These are phyloP conservation scores for Colletotrichum melonis DNA, from an alignment of 2,329 filamentous ascomycete species.

Conservation along the genomic window DNA sequence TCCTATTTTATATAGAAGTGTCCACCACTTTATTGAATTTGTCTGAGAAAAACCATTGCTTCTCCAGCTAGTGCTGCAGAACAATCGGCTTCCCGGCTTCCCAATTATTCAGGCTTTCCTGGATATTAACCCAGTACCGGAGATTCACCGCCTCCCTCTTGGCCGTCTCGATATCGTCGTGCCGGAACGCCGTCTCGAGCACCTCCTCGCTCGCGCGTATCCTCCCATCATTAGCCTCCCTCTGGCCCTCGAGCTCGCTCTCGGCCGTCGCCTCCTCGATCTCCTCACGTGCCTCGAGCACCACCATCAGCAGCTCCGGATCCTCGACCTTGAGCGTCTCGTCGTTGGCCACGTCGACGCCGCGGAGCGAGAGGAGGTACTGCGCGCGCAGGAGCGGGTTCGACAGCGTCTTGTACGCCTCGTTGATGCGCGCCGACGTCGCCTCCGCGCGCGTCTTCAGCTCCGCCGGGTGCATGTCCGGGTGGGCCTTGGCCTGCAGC, in stretches of 20 bases:
- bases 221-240: constrained; percentile 73
- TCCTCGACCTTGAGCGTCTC: constrained; percentile 78
- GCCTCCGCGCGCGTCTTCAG: constrained; percentile 75
- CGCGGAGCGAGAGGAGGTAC: constrained; percentile 81
- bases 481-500: constrained; percentile 82
- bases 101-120: constrained; percentile 84
- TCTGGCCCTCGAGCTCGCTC: constrained; percentile 69
- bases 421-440: constrained; percentile 86
- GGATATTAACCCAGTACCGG: constrained; percentile 92
- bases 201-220: constrained; percentile 71
- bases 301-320: constrained; percentile 78
- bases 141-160: constrained; percentile 79
- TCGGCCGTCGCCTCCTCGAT: constrained; percentile 79
- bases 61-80: constrained; percentile 56
- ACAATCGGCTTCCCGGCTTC: constrained; percentile 77
- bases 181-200: constrained; percentile 73
- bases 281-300: constrained; percentile 82
- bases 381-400: constrained; percentile 87
- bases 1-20: not conserved
- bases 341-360: constrained; percentile 82
- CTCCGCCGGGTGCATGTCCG: constrained; percentile 71
- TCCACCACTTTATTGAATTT: too few species aligned
- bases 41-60: not conserved
- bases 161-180: constrained; percentile 74
- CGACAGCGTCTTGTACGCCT: constrained; percentile 87